Evolutionary conservation across 1,284 basidiomycete genomes (phyloP).

Genomic region (Pyrrhoderma noxium): DNA sequence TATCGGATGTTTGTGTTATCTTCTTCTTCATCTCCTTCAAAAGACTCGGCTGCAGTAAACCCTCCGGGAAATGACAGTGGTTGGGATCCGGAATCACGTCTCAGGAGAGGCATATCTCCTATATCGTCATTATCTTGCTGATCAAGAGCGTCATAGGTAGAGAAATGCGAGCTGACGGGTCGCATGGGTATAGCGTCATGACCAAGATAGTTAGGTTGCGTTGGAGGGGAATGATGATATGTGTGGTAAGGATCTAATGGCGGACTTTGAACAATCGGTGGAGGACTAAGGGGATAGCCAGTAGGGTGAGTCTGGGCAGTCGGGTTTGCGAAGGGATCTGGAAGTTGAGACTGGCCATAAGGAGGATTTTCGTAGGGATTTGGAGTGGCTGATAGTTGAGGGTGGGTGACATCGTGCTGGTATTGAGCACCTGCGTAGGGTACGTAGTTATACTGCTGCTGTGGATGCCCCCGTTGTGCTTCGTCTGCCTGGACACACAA

Average conservation of each 20-base stretch:
- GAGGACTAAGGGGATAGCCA: not conserved
- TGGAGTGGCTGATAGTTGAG: slow-evolving; percentile 15
- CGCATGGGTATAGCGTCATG: slow-evolving; percentile 6
- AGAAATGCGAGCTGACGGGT: slow-evolving; percentile 14
- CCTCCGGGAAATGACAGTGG: slow-evolving; percentile 34
- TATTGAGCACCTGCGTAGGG: slow-evolving; percentile 6
- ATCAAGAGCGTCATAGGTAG: slow-evolving; percentile 34
- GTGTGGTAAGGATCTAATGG: slow-evolving; percentile 11
- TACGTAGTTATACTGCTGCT: slow-evolving; percentile 8
- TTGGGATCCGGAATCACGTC: slow-evolving; percentile 33
- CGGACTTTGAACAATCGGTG: slow-evolving; percentile 9
- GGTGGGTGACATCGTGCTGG: slow-evolving; percentile 11
- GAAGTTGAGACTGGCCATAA: slow-evolving; percentile 7
- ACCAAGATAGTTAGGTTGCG: slow-evolving; percentile 7
- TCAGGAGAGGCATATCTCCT: slow-evolving; percentile 60
- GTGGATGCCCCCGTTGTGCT: slow-evolving; percentile 9
- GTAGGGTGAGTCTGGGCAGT: slow-evolving; percentile 10
- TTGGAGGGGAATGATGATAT: slow-evolving; percentile 13
- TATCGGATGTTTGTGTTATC: slow-evolving; percentile 63
- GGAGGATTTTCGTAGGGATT: slow-evolving; percentile 21
- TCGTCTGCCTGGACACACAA: slow-evolving; percentile 14
- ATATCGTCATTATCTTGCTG: slow-evolving; percentile 36
- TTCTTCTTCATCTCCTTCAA: slow-evolving; percentile 26
- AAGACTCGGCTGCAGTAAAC: slow-evolving; percentile 25
- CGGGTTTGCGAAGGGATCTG: slow-evolving; percentile 16